Base-by-base conservation (phyloP, 2,329 filamentous ascomycete species). In the Neofusicoccum kwambonambiense region DNA sequence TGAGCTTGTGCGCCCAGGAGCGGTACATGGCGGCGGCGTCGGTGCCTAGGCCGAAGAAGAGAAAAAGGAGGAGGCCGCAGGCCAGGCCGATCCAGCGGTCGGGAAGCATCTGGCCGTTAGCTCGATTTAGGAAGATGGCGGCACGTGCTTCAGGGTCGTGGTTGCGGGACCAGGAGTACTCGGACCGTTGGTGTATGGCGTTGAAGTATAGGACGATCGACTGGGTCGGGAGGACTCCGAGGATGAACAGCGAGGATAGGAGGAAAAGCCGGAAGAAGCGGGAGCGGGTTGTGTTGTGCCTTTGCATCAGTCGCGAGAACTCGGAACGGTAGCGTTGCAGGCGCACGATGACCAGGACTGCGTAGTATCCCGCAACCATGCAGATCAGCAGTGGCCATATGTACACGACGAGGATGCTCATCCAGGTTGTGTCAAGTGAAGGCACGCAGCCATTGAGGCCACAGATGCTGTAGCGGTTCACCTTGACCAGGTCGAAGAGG, bases 21-120 rank as follows among this genome's bases (percentile, higher is more conserved):
- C 78, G 78, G 70, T 89, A 89, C 74, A 86, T 83, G 27, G 78
- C 76, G 3, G 79, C 76, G 0, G 87, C 87, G 70, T 90, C 88
- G 31, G 78, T 79, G 35, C 88, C 88, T 15, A 87, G 82, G 8
- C 89, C 88, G 68, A 90, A 90, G 70, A 88, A 84, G n/a, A 84
- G 61, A 71, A 90, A 90, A 12, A 86, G 75, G 31, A 87, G 65
- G 65, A 84, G 81, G 0, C 84, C 85, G 3, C 82, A 78, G 0
- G 71, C 80, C 9, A 89, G 76, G 52, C 84, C 81, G 19, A 84
- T 79, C 85, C 86, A 90, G 35, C 83, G 81, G 70, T 89, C 84
- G 66, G 83, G 83, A 49, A 79, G 73, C 44, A 84, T 76, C 1
- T 67, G 9, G 41, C 84, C 81, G 45, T 76, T 42, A n/a, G 31